Percentiles rank a stretch among this genome's conserved stretches.
Conservation (phyloP, 352 stramenopile genomes). For the Phytophthora europaea region DNA sequence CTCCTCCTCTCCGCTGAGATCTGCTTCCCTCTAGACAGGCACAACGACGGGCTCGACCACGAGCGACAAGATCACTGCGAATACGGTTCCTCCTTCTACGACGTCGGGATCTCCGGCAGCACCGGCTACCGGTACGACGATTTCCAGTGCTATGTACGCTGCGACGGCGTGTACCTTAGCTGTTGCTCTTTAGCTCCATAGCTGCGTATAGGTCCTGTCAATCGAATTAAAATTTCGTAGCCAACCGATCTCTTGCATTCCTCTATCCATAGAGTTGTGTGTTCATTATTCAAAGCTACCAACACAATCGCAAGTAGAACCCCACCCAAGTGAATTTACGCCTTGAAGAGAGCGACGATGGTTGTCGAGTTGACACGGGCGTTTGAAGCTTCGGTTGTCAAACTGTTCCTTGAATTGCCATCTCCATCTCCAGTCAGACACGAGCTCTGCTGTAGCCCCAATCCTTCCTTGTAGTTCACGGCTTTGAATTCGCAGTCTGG, state of each 20-base stretch:
- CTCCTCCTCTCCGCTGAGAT: neutral
- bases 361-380: neutral
- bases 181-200: constrained; percentile 2
- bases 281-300: neutral
- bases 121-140: constrained; percentile 1
- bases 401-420: constrained; percentile 1
- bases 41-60: neutral
- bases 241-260: neutral
- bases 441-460: constrained; percentile 5
- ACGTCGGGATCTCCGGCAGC: constrained; percentile 15
- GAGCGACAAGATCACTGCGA: constrained; percentile 27
- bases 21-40: neutral
- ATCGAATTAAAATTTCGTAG: neutral
- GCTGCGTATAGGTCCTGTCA: neutral
- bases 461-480: constrained; percentile 18
- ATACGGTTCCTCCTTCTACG: constrained; percentile 3
- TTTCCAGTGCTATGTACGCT: constrained; percentile 19
- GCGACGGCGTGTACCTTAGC: constrained; percentile 7
- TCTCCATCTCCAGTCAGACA: neutral
- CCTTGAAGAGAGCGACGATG: too few relatives aligned
- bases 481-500: constrained; percentile 23
- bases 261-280: too few relatives aligned
- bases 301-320: neutral
- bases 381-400: constrained; percentile 1
- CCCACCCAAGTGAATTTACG: neutral